Evolutionary conservation across 176 grass and related monocot species (phyloP), one percentile per base, ranked within the genome.

Genomic region (Oryza punctata): DNA sequence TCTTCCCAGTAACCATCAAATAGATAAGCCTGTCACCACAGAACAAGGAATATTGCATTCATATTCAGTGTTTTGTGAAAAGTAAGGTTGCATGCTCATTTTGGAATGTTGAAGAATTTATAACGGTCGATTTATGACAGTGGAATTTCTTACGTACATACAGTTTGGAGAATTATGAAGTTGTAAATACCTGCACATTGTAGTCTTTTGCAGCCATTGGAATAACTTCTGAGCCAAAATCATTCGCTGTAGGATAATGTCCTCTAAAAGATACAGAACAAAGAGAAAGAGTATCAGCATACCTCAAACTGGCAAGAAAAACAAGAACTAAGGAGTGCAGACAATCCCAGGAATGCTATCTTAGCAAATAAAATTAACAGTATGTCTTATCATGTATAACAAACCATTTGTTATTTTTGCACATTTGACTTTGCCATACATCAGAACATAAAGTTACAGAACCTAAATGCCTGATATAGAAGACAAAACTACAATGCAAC

Each of bases 161-260:
- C 19, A 71, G 49, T 41, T 88, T 72, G 14, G 1, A 18, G 12
- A 15, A 21, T 0, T 65, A 16, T 50, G n/a, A 76, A 63, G 40
- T 72, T 33, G 32, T 10, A 18, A 78, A 38, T 87, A 93, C 94
- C 94, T 93, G 86, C 70, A 91, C 88, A 74, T 91, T 85, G 75
- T 89, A 93, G 74, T 97, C 85, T 73, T 89, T 94, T 66, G 89
- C 86, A 85, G 91, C 87, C 78, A 69, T 84, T 24, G 94, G 91
- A 85, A 97, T 94, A 69, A 97, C 89, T 76, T 97, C 94, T 67
- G 89, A 97, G 50, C 89, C 91, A 90, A 97, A 97, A 91, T 94
- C 94, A 97, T 97, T 94, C 67, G 89, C 87, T 24, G 66, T 84
- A 69, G 94, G 85, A 88, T 91, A 94, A 60, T 88, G 78, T n/a